These are phyloP conservation scores for Lecanosticta acicola DNA, from an alignment of 2,329 filamentous ascomycete genomes.

Conservation along the genomic window DNA sequence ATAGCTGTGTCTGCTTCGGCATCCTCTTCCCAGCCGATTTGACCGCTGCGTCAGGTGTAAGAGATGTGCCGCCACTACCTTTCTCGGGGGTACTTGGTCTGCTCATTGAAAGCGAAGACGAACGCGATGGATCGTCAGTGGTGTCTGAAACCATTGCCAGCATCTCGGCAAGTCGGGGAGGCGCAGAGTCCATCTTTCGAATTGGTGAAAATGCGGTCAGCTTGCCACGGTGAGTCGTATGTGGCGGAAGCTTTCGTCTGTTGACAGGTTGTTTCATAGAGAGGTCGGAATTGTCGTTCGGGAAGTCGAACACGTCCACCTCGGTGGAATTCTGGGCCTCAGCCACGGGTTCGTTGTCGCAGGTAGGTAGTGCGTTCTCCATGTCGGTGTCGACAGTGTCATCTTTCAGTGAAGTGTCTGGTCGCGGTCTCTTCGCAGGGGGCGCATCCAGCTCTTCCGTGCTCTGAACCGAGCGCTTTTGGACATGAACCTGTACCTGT, in stretches of 20 bases:
- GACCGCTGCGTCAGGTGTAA: constrained; percentile 14
- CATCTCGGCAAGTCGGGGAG: constrained; percentile 29
- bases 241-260: background rate
- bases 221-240: constrained; percentile 9
- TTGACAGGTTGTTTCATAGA: constrained; percentile 2
- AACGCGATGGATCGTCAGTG: constrained; percentile 14
- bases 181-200: constrained; percentile 27
- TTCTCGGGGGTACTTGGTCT: constrained; percentile 20
- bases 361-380: constrained; percentile 8
- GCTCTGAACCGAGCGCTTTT: background rate
- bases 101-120: constrained; percentile 15
- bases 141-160: constrained; percentile 18
- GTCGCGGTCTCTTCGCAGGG: constrained; percentile 11
- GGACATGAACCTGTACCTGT: background rate
- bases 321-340: background rate
- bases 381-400: constrained; percentile 11
- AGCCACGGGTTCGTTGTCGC: constrained; percentile 2
- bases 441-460: constrained; percentile 8
- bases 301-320: constrained; percentile 22
- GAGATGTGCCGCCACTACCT: constrained; percentile 4
- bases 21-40: constrained; percentile 19
- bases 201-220: constrained; percentile 15
- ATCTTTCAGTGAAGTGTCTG: background rate
- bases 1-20: constrained; percentile 30
- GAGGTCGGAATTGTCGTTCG: constrained; percentile 2